Evolutionary conservation across 352 stramenopile genomes (phyloP).

Genomic region (Globisporangium polare): DNA sequence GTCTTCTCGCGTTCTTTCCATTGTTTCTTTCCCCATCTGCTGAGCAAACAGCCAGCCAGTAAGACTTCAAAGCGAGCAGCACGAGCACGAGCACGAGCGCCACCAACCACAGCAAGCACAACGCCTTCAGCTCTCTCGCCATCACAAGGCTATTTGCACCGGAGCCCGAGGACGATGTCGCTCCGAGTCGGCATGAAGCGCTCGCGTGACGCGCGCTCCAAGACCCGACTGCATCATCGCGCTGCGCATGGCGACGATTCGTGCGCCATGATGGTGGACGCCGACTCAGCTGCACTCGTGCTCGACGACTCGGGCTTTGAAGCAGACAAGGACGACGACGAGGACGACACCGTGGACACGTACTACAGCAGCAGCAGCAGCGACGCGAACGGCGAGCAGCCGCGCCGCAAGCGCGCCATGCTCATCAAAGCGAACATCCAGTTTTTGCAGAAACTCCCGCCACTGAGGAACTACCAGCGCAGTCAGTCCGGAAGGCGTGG

Average conservation of each 20-base stretch:
- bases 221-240: neutral
- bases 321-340: slow-evolving; percentile 17
- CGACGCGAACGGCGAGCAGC: slow-evolving; percentile 14
- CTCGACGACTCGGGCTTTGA: slow-evolving; percentile 12
- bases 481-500: slow-evolving; percentile 50
- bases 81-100: neutral
- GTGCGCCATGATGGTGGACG: slow-evolving; percentile 17
- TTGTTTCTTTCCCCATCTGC: slow-evolving; percentile 4
- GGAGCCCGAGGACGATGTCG: slow-evolving; percentile 1
- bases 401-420: slow-evolving; percentile 53
- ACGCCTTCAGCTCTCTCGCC: neutral
- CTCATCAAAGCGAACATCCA: slow-evolving; percentile 50
- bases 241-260: neutral
- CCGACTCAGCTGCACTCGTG: neutral
- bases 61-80: neutral
- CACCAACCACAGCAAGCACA: neutral
- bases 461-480: slow-evolving; percentile 59
- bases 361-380: slow-evolving; percentile 12
- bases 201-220: slow-evolving; percentile 8
- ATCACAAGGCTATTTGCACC: neutral
- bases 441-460: slow-evolving; percentile 67
- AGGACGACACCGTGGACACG: slow-evolving; percentile 10
- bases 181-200: slow-evolving; percentile 20
- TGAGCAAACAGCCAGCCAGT: neutral
- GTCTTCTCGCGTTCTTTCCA: slow-evolving; percentile 7